These are phyloP conservation scores for Aspergillus heteromorphus DNA, from an alignment of 495 filamentous ascomycete genomes.

Conservation along the genomic window DNA sequence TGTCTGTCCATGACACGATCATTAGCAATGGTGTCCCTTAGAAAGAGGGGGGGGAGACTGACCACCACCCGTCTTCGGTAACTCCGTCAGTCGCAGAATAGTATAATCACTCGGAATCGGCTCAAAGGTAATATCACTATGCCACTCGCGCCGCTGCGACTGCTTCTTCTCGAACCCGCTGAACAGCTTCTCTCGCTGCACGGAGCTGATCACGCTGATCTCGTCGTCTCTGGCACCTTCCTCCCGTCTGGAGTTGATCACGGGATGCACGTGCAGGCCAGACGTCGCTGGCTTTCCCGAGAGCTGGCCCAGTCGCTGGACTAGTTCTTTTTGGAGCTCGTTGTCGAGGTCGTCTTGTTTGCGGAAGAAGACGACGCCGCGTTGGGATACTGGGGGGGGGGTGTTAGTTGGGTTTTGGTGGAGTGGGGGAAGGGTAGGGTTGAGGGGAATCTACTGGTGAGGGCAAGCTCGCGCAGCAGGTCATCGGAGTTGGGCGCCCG, in stretches of 20 bases:
- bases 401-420: not conserved
- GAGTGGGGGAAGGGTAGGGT: not conserved
- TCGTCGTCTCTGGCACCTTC: slow-evolving; percentile 58
- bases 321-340: slow-evolving; percentile 63
- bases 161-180: slow-evolving; percentile 22
- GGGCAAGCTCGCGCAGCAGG: slow-evolving; percentile 59
- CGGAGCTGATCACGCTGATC: slow-evolving; percentile 67
- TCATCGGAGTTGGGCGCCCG: slow-evolving; percentile 61
- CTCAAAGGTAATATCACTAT: slow-evolving; percentile 72
- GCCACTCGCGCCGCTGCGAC: slow-evolving; percentile 43
- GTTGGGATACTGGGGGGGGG: slow-evolving; percentile 59
- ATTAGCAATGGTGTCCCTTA: too few species aligned
- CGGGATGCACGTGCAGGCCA: slow-evolving; percentile 66
- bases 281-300: slow-evolving; percentile 63
- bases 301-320: slow-evolving; percentile 56
- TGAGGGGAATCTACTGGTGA: slow-evolving; percentile 45
- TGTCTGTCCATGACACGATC: slow-evolving; percentile 30
- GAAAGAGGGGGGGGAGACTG: slow-evolving; percentile 10
- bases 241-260: slow-evolving; percentile 58
- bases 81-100: slow-evolving; percentile 53
- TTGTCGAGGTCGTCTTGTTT: slow-evolving; percentile 61
- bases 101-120: slow-evolving; percentile 65
- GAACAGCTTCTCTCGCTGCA: slow-evolving; percentile 53
- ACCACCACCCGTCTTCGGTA: slow-evolving; percentile 68
- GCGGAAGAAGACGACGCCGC: slow-evolving; percentile 80